Evolutionary conservation across 106 monocot genomes (phyloP).

Genomic region (Alisma plantagoaquatica): DNA sequence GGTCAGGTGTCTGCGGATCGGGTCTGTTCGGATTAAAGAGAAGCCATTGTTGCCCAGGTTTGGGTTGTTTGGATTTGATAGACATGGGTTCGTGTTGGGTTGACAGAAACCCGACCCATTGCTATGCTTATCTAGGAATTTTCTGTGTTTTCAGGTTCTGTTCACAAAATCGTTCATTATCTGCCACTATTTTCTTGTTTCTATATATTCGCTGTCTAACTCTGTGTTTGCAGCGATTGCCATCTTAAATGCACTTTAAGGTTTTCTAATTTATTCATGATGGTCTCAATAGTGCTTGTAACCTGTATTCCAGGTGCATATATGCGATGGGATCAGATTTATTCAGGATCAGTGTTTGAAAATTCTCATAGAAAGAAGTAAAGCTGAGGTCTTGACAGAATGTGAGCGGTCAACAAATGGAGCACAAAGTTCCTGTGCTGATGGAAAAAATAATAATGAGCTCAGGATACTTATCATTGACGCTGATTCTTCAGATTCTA

Average conservation of each 20-base stretch:
- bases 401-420: neutral
- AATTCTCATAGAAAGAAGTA: conserved; percentile 6
- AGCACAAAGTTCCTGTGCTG: conserved; percentile 2
- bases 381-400: neutral
- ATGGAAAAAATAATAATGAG: conserved; percentile 8
- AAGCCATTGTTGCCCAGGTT: no score
- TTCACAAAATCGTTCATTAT: neutral
- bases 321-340: conserved; percentile 74
- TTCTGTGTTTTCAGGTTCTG: neutral
- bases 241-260: neutral
- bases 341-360: conserved; percentile 21
- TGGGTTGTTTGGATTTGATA: no score
- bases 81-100: no score
- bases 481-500: conserved; percentile 87
- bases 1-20: no score
- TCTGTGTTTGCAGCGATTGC: neutral
- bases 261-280: neutral
- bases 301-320: conserved; percentile 44
- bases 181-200: neutral
- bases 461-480: conserved; percentile 71
- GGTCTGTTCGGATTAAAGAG: no score
- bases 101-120: no score
- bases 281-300: neutral
- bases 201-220: neutral
- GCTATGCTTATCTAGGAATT: neutral